These are phyloP conservation scores for Cubamyces sp. DNA, from an alignment of 768 basidiomycete species.

Conservation along the genomic window DNA sequence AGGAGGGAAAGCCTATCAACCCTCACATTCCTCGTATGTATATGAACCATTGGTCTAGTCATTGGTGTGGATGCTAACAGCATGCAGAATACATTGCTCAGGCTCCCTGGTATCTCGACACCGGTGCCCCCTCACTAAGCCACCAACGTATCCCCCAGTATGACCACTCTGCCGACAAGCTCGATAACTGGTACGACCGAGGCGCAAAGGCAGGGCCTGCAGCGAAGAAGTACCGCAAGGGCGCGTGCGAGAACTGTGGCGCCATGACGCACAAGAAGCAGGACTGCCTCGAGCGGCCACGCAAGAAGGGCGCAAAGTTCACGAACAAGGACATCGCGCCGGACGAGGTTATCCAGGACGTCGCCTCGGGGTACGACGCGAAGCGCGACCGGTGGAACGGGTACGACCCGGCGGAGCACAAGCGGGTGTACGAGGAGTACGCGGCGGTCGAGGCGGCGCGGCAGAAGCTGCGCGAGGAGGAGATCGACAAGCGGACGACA, in stretches of 20 bases:
- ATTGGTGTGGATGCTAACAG: not conserved
- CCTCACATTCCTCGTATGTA: constrained; percentile 92
- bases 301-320: constrained; percentile 94
- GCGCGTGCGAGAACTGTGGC: constrained; percentile 99
- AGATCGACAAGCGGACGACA: constrained; percentile 96
- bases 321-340: constrained; percentile 88
- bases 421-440: constrained; percentile 90
- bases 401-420: constrained; percentile 89
- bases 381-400: constrained; percentile 99
- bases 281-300: constrained; percentile 95
- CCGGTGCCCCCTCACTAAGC: constrained; percentile 88
- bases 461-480: constrained; percentile 91
- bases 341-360: constrained; percentile 88
- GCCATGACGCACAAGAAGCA: constrained; percentile 90
- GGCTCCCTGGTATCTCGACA: constrained; percentile 98
- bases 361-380: constrained; percentile 80
- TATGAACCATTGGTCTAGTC: not conserved
- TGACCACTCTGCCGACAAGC: constrained; percentile 62
- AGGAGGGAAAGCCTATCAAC: constrained; percentile 94
- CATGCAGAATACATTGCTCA: constrained; percentile 92
- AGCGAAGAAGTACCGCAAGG: constrained; percentile 96
- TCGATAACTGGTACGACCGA: constrained; percentile 92
- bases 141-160: constrained; percentile 86
- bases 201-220: constrained; percentile 85
- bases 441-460: constrained; percentile 89